Base-by-base conservation (phyloP, 2,329 filamentous ascomycete species). In the Aspergillus sp. region DNA sequence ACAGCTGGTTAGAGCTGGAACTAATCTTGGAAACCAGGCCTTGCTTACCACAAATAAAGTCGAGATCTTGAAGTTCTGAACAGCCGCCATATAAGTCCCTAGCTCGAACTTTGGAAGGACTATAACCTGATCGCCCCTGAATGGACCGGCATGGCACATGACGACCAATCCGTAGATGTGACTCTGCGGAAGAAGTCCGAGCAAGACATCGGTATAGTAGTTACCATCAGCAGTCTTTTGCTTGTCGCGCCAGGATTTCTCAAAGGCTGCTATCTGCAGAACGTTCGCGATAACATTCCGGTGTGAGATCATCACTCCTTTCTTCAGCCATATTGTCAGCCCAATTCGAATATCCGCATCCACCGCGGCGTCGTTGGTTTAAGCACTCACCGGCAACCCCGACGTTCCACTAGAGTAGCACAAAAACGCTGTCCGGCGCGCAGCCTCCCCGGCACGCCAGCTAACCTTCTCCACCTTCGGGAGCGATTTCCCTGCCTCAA, bases 291-390 rank as follows among this genome's bases (percentile, higher is more conserved):
- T 93, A 43, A 93, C 87, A 62, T 93, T 93, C 38, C 77, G 77
- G 69, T 93, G 90, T 3, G 89, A 89, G 58, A 93, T 89, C 86
- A 90, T 91, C 53, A 93, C 90, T 44, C 89, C 90, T 87, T 92
- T 91, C 85, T 89, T 57, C 26, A 60, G 42, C 26, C 15, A 22
- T n/a, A 18, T 24, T 13, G 15, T 68, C 48, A 69, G 60, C 30
- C n/a, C 8, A 5, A n/a, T 36, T 36, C 12, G 6, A 5, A 36
- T 3, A 36, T 15, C 34, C 34, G 12, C 12, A 13, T 7, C 34
- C 24, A 7, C n/a, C 32, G n/a, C 15, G 20, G 32, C 11, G 8
- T 0, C 39, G 39, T 8, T 6, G 6, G 8, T 26, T 18, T 18
- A 6, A 12, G 18, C 3, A 70, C 80, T 66, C 78, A 89, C 87